Percentiles rank a stretch among this genome's conserved stretches.
Conservation (phyloP, 805 yeast species). For the Candida schatavii region DNA sequence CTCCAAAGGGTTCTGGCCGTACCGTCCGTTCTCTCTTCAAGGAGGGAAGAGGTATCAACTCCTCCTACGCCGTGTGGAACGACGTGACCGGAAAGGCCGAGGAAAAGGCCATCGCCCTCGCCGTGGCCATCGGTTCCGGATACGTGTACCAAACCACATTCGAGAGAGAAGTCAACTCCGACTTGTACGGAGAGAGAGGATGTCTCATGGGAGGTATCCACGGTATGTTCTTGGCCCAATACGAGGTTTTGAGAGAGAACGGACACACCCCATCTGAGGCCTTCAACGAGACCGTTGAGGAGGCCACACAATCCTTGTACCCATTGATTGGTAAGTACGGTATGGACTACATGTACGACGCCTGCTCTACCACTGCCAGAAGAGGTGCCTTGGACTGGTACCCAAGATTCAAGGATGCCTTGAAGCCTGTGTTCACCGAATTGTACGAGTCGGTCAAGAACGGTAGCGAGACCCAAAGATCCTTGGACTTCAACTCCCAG, state of each 20-base stretch:
- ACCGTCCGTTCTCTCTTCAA: slow-evolving; percentile 98
- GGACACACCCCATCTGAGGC: slow-evolving; percentile 99
- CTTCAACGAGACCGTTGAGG: slow-evolving; percentile 99
- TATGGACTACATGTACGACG: slow-evolving; percentile 99
- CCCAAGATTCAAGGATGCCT: slow-evolving; percentile 97
- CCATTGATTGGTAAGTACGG: slow-evolving; percentile 99
- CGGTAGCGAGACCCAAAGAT: slow-evolving; percentile 97
- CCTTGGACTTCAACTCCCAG: slow-evolving; percentile 97
- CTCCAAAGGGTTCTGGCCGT: slow-evolving; percentile 99
- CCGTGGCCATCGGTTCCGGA: slow-evolving; percentile 99
- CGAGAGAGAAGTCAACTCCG: slow-evolving; percentile 98
- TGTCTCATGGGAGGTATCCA: slow-evolving; percentile 99
- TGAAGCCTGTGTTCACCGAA: slow-evolving; percentile 97
- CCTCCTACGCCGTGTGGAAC: slow-evolving; percentile 99
- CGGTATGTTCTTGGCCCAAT: slow-evolving; percentile 99
- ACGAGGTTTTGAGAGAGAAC: slow-evolving; percentile 98
- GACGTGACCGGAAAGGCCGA: slow-evolving; percentile 98
- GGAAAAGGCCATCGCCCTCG: slow-evolving; percentile 97
- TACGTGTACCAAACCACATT: slow-evolving; percentile 99
- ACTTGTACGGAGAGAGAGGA: slow-evolving; percentile 99
- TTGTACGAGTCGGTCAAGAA: slow-evolving; percentile 92
- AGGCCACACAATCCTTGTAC: slow-evolving; percentile 98
- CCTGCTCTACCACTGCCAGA: slow-evolving; percentile 99
- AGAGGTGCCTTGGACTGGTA: slow-evolving; percentile 99
- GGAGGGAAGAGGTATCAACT: slow-evolving; percentile 99